A percentile compares a stretch with the other conserved stretches of the same genome.
Conservation (phyloP, 805 yeast genomes). For the Cyberlindnera euphorbiiphila region DNA sequence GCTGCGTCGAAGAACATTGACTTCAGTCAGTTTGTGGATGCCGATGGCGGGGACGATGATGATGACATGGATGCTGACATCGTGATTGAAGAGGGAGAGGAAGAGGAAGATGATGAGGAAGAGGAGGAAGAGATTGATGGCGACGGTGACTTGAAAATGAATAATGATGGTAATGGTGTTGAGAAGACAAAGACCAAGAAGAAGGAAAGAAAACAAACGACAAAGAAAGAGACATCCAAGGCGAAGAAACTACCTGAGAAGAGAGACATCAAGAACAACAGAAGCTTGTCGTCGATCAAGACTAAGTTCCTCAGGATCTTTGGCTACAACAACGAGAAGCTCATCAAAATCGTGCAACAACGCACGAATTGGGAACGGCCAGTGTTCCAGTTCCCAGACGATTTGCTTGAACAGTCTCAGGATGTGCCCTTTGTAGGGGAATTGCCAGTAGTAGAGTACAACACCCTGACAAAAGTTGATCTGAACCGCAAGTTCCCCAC, state of each 20-base stretch:
- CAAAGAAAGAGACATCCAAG: constrained; percentile 11
- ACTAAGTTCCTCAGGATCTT: constrained; percentile 42
- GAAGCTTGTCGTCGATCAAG: constrained; percentile 35
- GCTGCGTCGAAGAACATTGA: constrained; percentile 5
- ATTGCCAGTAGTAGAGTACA: constrained; percentile 16
- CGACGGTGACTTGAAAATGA: too few species aligned
- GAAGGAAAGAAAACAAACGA: constrained; percentile 29
- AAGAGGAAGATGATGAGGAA: constrained; percentile 5
- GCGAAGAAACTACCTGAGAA: constrained; percentile 14
- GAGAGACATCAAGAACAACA: constrained; percentile 22
- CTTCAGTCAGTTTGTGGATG: constrained; percentile 10
- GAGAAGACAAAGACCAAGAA: constrained; percentile 11
- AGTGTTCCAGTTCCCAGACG: constrained; percentile 40
- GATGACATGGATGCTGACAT: constrained; percentile 15
- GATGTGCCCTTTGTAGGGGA: constrained; percentile 2
- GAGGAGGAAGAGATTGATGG: constrained; percentile 1
- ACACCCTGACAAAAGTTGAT: constrained; percentile 22
- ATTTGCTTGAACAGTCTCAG: constrained; percentile 23
- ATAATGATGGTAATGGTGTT: too few species aligned
- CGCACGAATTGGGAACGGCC: constrained; percentile 48
- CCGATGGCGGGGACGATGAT: constrained; percentile 27
- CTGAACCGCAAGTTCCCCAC: constrained; percentile 27
- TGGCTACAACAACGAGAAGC: constrained; percentile 45
- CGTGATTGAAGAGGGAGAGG: constrained; percentile 9
- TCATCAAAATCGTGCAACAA: constrained; percentile 39